Conservation (phyloP, 2,329 filamentous ascomycete species). For the Xylaria multiplex region DNA sequence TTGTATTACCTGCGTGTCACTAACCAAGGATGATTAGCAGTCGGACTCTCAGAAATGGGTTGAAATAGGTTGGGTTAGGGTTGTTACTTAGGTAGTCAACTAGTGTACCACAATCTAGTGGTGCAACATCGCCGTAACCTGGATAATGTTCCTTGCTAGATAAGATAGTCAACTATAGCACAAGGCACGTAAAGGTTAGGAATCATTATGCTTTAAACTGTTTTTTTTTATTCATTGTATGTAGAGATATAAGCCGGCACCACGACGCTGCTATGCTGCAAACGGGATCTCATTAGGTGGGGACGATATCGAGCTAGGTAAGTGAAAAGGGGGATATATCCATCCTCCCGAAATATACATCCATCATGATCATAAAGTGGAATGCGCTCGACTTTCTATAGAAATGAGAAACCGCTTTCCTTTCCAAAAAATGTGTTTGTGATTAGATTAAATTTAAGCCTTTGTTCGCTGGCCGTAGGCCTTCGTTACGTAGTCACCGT, state of each 20-base stretch:
- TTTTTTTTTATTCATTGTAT: slow-evolving; percentile 28
- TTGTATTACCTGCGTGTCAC: too few relatives aligned
- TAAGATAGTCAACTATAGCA: too few relatives aligned
- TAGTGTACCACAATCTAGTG: not conserved
- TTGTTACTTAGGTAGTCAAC: too few relatives aligned
- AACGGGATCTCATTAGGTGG: not conserved
- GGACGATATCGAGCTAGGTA: not conserved
- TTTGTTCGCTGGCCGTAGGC: slow-evolving; percentile 82
- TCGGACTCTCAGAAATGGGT: too few relatives aligned
- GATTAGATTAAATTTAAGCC: slow-evolving; percentile 34
- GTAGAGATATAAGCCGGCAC: slow-evolving; percentile 14
- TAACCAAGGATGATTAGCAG: too few relatives aligned
- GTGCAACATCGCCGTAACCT: not conserved
- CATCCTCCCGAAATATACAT: slow-evolving; percentile 23
- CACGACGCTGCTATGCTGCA: slow-evolving; percentile 15
- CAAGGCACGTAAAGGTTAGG: not conserved
- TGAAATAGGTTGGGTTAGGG: too few relatives aligned
- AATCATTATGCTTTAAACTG: not conserved
- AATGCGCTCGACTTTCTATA: not conserved
- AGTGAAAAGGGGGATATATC: slow-evolving; percentile 5
- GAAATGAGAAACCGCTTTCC: not conserved
- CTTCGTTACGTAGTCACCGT: slow-evolving; percentile 94
- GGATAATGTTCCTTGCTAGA: too few relatives aligned
- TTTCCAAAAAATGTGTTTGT: not conserved
- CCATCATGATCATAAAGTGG: slow-evolving; percentile 17